Percentiles rank a stretch among this genome's conserved stretches.
Conservation (phyloP, 1,139 yeast species). For the Sugiyamaella paludigena region DNA sequence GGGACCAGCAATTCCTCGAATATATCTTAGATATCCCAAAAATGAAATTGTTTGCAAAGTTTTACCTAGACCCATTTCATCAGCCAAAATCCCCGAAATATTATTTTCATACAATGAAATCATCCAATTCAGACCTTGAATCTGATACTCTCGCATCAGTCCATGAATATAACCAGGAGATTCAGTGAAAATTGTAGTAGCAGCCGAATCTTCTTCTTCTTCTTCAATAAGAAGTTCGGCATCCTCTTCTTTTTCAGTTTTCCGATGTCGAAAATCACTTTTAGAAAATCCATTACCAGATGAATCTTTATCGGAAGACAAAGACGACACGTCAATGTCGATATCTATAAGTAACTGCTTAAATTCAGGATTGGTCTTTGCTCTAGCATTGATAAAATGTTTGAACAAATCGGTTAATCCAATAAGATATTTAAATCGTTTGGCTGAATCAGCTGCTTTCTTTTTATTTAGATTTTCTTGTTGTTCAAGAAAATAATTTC, state of each 20-base stretch:
- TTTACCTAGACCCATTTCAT: conserved; percentile 98
- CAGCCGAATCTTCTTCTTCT: conserved; percentile 47
- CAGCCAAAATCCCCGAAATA: conserved; percentile 89
- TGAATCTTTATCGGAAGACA: conserved; percentile 13
- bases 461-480: conserved; percentile 28
- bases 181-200: conserved; percentile 59
- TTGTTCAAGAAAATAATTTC: conserved; percentile 33
- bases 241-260: conserved; percentile 89
- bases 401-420: conserved; percentile 84
- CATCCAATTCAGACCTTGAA: conserved; percentile 93
- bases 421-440: conserved; percentile 74
- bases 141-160: conserved; percentile 75
- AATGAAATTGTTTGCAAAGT: conserved; percentile 92
- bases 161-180: conserved; percentile 73
- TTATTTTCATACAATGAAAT: conserved; percentile 78
- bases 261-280: conserved; percentile 43
- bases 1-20: conserved; percentile 81
- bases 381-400: conserved; percentile 80
- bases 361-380: conserved; percentile 69
- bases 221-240: conserved; percentile 81
- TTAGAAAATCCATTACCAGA: conserved; percentile 26
- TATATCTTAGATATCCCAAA: conserved; percentile 78
- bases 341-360: conserved; percentile 54
- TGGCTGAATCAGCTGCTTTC: conserved; percentile 56
- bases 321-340: conserved; percentile 41